Conservation (phyloP, 805 yeast species). For the Candida mattraensis region DNA sequence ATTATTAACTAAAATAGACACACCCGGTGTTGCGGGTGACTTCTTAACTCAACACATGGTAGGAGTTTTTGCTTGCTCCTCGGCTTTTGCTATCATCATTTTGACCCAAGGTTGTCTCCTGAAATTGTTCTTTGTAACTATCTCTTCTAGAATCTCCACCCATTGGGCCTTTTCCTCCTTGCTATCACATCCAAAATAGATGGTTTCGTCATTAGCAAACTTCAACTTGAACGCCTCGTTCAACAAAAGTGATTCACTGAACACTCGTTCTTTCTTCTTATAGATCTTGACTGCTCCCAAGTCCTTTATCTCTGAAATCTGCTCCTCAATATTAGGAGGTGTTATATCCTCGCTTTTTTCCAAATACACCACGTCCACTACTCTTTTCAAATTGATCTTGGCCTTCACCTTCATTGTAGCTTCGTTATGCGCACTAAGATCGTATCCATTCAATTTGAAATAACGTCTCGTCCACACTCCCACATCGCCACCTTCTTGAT, state of each 20-base stretch:
- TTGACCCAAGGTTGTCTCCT: slow-evolving; percentile 39
- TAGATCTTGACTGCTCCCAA: slow-evolving; percentile 9
- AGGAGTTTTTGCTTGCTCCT: too few relatives aligned
- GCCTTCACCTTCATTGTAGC: slow-evolving; percentile 67
- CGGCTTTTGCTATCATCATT: slow-evolving; percentile 28
- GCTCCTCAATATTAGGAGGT: slow-evolving; percentile 8
- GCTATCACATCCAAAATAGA: slow-evolving; percentile 83
- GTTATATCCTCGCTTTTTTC: slow-evolving; percentile 36
- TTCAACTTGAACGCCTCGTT: slow-evolving; percentile 73
- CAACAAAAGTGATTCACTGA: slow-evolving; percentile 68
- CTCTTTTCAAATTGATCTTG: slow-evolving; percentile 71
- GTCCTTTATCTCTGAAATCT: slow-evolving; percentile 17
- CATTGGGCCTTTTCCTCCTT: slow-evolving; percentile 60
- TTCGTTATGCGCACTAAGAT: slow-evolving; percentile 76
- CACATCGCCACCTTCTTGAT: slow-evolving; percentile 93
- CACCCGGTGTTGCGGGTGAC: too few relatives aligned
- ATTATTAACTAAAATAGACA: too few relatives aligned
- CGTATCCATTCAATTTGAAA: slow-evolving; percentile 70
- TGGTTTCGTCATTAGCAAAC: slow-evolving; percentile 78
- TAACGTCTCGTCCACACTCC: slow-evolving; percentile 69
- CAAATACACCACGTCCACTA: slow-evolving; percentile 49
- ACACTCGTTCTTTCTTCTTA: slow-evolving; percentile 41
- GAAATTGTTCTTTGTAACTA: slow-evolving; percentile 41
- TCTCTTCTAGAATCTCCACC: slow-evolving; percentile 58
- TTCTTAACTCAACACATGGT: too few relatives aligned